phyloP scores from a whole-genome alignment of 2,329 filamentous ascomycete genomes.

The Fusarium subtropicale region DNA sequence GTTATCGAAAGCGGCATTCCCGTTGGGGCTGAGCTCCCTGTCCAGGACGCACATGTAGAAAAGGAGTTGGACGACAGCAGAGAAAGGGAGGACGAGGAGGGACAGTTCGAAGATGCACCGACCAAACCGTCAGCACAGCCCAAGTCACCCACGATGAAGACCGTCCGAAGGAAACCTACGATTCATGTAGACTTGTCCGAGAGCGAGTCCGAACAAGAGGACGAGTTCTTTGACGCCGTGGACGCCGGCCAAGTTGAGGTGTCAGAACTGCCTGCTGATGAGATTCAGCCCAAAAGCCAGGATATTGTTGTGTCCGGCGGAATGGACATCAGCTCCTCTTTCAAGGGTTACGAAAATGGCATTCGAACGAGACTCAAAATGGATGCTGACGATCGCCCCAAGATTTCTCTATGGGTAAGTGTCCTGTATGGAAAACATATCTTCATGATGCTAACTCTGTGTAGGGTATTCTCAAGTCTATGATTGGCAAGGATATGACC shows the following conservation, averaged over 20 bases:
- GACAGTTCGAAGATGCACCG: constrained; percentile 42
- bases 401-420: constrained; percentile 94
- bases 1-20: constrained; percentile 71
- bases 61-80: constrained; percentile 47
- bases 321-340: constrained; percentile 79
- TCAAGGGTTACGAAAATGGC: constrained; percentile 91
- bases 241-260: constrained; percentile 92
- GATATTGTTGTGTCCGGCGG: constrained; percentile 56
- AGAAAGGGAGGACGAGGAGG: constrained; percentile 38
- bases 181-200: constrained; percentile 82
- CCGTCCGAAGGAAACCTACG: constrained; percentile 66
- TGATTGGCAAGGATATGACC: constrained; percentile 99
- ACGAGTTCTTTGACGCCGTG: constrained; percentile 97
- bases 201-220: constrained; percentile 82
- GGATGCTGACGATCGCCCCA: constrained; percentile 91
- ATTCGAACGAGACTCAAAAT: constrained; percentile 83
- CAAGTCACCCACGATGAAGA: constrained; percentile 45
- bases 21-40: constrained; percentile 47
- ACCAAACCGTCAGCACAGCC: constrained; percentile 20
- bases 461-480: constrained; percentile 95
- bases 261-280: constrained; percentile 70
- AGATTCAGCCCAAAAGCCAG: constrained; percentile 58
- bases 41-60: constrained; percentile 48
- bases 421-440: background rate
- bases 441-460: constrained; percentile 37